These are phyloP conservation scores for Coniochaeta sp. DNA, from an alignment of 2,329 filamentous ascomycete genomes.

Conservation along the genomic window DNA sequence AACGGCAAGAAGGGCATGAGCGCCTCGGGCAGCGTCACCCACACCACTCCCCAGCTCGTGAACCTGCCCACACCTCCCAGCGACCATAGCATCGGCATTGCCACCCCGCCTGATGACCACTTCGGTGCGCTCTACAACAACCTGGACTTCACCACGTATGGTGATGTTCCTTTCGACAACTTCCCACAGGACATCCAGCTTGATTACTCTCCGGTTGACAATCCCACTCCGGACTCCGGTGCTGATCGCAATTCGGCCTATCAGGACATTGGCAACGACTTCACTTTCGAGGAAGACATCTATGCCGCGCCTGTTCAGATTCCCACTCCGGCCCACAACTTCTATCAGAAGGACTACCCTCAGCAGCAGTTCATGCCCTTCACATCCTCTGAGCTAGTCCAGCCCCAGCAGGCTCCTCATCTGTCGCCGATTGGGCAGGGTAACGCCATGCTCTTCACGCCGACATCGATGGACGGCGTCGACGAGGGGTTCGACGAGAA, in stretches of 20 bases:
- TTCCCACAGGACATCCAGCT: constrained; percentile 34
- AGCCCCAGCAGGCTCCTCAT: constrained; percentile 38
- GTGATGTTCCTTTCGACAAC: constrained; percentile 36
- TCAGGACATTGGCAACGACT: constrained; percentile 52
- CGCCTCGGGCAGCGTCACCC: constrained; percentile 32
- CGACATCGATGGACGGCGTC: constrained; percentile 51
- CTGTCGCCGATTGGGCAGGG: constrained; percentile 64
- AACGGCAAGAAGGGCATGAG: constrained; percentile 60
- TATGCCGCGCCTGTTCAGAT: constrained; percentile 53
- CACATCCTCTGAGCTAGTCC: constrained; percentile 28
- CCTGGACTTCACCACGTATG: constrained; percentile 43
- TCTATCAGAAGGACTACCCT: constrained; percentile 37
- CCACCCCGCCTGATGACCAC: constrained; percentile 50
- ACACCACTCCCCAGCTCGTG: constrained; percentile 52
- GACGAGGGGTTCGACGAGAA: constrained; percentile 61
- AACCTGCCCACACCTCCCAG: constrained; percentile 57
- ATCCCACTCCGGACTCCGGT: constrained; percentile 39
- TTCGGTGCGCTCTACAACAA: constrained; percentile 17
- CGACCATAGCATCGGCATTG: constrained; percentile 44
- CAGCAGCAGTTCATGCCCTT: constrained; percentile 34
- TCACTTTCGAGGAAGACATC: constrained; percentile 56
- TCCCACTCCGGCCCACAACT: constrained; percentile 37
- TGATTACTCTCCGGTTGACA: constrained; percentile 39
- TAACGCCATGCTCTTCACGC: constrained; percentile 63
- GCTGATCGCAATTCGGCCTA: constrained; percentile 48